These are phyloP conservation scores for Pseudozyma thailandica DNA, from an alignment of 1,284 basidiomycete species.

Conservation along the genomic window DNA sequence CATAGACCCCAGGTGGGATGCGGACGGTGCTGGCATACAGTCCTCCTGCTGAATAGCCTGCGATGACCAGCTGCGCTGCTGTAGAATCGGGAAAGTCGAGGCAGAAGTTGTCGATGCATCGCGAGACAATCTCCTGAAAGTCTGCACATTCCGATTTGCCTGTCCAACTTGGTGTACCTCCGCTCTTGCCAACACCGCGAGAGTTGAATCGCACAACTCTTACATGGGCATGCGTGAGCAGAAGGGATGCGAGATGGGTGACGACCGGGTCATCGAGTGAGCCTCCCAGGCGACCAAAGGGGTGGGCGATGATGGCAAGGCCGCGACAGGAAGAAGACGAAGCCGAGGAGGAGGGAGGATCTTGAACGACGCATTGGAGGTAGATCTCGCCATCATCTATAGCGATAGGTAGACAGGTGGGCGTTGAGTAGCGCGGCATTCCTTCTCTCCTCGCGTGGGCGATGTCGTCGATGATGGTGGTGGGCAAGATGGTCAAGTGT, in stretches of 20 bases:
- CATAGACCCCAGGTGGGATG: constrained; percentile 9
- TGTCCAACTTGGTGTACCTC: constrained; percentile 48
- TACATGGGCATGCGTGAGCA: constrained; percentile 22
- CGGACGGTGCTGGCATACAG: constrained; percentile 41
- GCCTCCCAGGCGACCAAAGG: constrained; percentile 44
- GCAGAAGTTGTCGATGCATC: constrained; percentile 38
- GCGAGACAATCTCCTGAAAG: constrained; percentile 36
- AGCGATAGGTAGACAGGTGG: constrained; percentile 26
- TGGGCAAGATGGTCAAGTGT: not conserved
- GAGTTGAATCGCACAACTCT: constrained; percentile 51
- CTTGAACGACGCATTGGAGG: constrained; percentile 36
- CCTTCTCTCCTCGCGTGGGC: too few relatives aligned
- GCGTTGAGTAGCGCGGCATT: constrained; percentile 37
- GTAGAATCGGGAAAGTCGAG: constrained; percentile 24
- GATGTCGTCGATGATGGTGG: constrained; percentile 2
- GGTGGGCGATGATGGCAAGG: constrained; percentile 41
- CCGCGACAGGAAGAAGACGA: constrained; percentile 15
- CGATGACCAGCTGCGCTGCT: constrained; percentile 14
- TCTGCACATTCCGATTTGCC: constrained; percentile 39
- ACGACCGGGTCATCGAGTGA: constrained; percentile 48
- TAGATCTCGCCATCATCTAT: constrained; percentile 34
- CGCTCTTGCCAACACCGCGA: constrained; percentile 43
- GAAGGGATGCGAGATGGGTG: constrained; percentile 20
- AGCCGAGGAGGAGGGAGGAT: constrained; percentile 18
- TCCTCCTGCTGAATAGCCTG: constrained; percentile 44